Base-by-base conservation (phyloP, 2,329 filamentous ascomycete species). In the Pseudocercospora cruenta region DNA sequence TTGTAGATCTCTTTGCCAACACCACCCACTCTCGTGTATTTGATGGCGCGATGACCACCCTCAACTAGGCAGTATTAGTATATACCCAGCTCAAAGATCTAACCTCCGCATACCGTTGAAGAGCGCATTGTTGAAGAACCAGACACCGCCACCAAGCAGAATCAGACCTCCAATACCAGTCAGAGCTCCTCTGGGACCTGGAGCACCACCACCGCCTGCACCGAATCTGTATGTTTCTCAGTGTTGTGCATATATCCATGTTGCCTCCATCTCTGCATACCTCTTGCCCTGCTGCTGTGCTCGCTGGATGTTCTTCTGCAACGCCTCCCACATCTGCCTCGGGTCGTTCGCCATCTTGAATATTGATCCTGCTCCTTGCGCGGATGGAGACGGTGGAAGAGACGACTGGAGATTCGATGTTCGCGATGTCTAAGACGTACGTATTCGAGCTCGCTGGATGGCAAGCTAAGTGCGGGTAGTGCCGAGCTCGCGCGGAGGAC, bases 21-120 rank as follows among this genome's bases (percentile, higher is more conserved):
- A 85, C 95, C 95, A 76, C 88, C 92, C 81, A 97, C 76, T 60
- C 75, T 90, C 75, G 91, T 93, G 84, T 99, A 99, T 82, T 99
- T 99, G 87, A 99, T 99, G 71, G 95, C 95, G 78, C 95, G 90
- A 82, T 98, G 95, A 83, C 95, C 95, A 90, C 95, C 95, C 78
- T 99, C 95, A 75, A 99, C 95, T 77, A 60, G 28, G 53, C 16
- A 2, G 9, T 28, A 54, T 70, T 58, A 71, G 67, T 14, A 62
- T 26, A 16, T 16, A 19, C 7, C 8, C 22, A 36, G 36, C 10
- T 47, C 14, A 12, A 36, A 21, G 19, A 47, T 21, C 9, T 51
- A 16, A 26, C 6, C 3, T 8, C 14, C 47, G 74, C 79, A 53
- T 79, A 89, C 88, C 88, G 82, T 90, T 91, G 81, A 90, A 91